Evolutionary conservation across 2,329 filamentous ascomycete species (phyloP).

Genomic region (Trichoderma sp.): DNA sequence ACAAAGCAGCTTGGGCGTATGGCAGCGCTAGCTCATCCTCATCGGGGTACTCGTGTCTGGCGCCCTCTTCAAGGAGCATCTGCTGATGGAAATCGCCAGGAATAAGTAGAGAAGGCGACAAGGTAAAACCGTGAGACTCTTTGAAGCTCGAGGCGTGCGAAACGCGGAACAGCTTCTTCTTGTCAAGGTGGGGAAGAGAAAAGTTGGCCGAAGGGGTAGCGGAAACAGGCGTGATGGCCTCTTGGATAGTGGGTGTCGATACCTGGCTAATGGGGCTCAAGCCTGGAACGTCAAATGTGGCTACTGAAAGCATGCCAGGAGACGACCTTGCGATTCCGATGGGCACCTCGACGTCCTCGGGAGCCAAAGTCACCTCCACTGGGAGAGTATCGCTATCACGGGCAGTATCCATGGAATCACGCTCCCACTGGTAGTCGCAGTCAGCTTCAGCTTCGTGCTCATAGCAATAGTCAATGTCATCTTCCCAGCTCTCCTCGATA

Average conservation of each 20-base stretch:
- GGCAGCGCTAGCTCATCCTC: conserved; percentile 31
- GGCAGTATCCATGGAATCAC: conserved; percentile 48
- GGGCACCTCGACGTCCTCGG: conserved; percentile 20
- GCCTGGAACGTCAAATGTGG: conserved; percentile 42
- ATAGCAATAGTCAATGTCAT: conserved; percentile 69
- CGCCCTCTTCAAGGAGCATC: conserved; percentile 40
- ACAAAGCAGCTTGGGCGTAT: conserved; percentile 21
- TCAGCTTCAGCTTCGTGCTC: conserved; percentile 65
- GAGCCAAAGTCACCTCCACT: conserved; percentile 26
- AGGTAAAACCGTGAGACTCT: conserved; percentile 56
- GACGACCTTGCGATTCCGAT: conserved; percentile 24
- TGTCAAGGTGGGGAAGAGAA: conserved; percentile 45
- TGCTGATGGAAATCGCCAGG: conserved; percentile 57
- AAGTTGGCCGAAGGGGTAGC: conserved; percentile 46
- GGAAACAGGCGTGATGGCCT: conserved; percentile 43
- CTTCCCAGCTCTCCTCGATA: conserved; percentile 59
- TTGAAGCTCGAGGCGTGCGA: conserved; percentile 55
- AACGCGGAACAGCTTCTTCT: conserved; percentile 32
- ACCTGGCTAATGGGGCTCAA: conserved; percentile 50
- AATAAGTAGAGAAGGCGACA: conserved; percentile 62
- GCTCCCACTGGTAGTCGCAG: conserved; percentile 65
- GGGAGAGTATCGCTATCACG: conserved; percentile 26
- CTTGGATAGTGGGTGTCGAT: conserved; percentile 40
- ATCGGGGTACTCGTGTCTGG: conserved; percentile 31
- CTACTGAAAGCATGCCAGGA: conserved; percentile 30